These are phyloP conservation scores for Asclepias syriaca DNA, from an alignment of 257 asterid species.

Conservation along the genomic window DNA sequence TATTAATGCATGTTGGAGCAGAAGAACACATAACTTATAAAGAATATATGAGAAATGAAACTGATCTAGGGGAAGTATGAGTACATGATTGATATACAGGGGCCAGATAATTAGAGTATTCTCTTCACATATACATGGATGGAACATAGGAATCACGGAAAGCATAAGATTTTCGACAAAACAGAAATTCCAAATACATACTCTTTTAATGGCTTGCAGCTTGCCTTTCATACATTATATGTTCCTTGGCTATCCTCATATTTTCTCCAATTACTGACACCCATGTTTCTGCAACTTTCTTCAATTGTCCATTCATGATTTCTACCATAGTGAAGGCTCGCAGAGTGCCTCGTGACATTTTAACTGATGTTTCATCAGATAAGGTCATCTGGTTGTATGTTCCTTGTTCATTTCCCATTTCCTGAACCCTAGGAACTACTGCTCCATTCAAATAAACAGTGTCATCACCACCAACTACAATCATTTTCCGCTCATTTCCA, in stretches of 20 bases:
- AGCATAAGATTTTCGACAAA: conserved; percentile 1
- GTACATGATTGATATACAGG: not conserved
- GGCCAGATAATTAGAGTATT: not conserved
- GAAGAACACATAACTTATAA: not conserved
- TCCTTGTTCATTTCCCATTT: conserved; percentile 26
- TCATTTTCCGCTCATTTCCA: conserved; percentile 79
- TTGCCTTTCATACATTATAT: conserved; percentile 33
- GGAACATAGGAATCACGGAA: no score
- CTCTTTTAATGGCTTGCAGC: conserved; percentile 7
- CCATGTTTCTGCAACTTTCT: conserved; percentile 75
- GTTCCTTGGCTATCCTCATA: conserved; percentile 42
- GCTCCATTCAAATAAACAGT: conserved; percentile 78
- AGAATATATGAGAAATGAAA: not conserved
- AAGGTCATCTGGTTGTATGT: conserved; percentile 11
- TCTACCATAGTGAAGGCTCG: conserved; percentile 78
- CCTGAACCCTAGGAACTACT: conserved; percentile 68
- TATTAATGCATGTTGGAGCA: not conserved
- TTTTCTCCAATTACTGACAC: conserved; percentile 58
- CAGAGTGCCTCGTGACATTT: conserved; percentile 41
- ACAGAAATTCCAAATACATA: not conserved
- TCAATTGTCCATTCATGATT: conserved; percentile 46
- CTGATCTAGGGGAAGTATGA: not conserved
- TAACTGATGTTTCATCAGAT: conserved; percentile 17
- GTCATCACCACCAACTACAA: conserved; percentile 61
- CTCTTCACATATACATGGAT: not conserved